These are phyloP conservation scores for Phytophthora cactorum DNA, from an alignment of 352 stramenopile species.

Conservation along the genomic window DNA sequence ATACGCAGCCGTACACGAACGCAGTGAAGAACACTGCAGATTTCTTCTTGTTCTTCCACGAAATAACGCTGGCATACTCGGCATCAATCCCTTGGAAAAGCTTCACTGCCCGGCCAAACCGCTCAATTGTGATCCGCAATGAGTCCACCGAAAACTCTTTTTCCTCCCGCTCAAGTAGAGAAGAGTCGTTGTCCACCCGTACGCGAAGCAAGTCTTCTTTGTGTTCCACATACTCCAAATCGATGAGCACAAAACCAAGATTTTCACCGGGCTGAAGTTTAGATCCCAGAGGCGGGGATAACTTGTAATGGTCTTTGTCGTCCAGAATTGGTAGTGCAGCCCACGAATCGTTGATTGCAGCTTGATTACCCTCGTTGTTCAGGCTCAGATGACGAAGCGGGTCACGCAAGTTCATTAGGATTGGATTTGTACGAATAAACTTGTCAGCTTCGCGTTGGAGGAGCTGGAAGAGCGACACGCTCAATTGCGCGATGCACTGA, in stretches of 20 bases:
- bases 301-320: conserved; percentile 56
- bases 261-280: conserved; percentile 45
- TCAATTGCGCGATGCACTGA: conserved; percentile 68
- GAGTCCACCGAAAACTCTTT: conserved; percentile 86
- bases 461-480: conserved; percentile 80
- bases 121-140: conserved; percentile 75
- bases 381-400: conserved; percentile 57
- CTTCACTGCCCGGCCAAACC: conserved; percentile 69
- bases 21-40: conserved; percentile 64
- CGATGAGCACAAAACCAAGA: conserved; percentile 63
- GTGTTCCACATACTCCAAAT: conserved; percentile 72
- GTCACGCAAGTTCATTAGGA: conserved; percentile 51
- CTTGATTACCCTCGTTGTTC: conserved; percentile 44
- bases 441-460: conserved; percentile 75
- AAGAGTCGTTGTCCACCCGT: conserved; percentile 55
- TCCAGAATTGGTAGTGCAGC: conserved; percentile 36
- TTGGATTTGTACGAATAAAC: conserved; percentile 59
- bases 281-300: conserved; percentile 41
- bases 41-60: conserved; percentile 88
- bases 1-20: conserved; percentile 75
- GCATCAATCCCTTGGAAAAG: conserved; percentile 78
- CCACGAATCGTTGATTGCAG: conserved; percentile 46
- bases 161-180: conserved; percentile 66
- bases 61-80: conserved; percentile 81
- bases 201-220: conserved; percentile 77